Base-by-base conservation (phyloP, 2,329 filamentous ascomycete species). In the Monosporascus sp. region DNA sequence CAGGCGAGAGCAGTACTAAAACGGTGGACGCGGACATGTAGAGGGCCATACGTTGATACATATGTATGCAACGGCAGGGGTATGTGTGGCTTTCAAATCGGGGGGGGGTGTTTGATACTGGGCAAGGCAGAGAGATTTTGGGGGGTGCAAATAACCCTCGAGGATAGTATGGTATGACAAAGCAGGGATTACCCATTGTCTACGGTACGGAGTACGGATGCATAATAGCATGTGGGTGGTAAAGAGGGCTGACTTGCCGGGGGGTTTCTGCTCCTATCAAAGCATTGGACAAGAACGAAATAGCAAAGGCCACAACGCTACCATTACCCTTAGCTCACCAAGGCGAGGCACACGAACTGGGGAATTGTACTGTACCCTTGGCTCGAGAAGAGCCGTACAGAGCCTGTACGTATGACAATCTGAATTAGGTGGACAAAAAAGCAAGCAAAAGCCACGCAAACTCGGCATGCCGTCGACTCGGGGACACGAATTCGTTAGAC, bases 11-110 rank as follows among this genome's bases (percentile, higher is more conserved):
- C 58, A 62, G 58, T 57, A 55, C 61, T 57, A 60, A 61, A 63
- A 31, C 56, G 60, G 57, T 60, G 59, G 61, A 58, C 58, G 59
- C 58, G 63, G 64, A 60, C 62, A 64, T 67, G 64, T 66, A 64
- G 66, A 67, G 64, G 66, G 57, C 60, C 54, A 60, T 67, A 65
- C 63, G 59, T 60, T 62, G 62, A 60, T 72, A 70, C 68, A 70
- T 71, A 70, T 70, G 67, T 66, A 70, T 70, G 65, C 70, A 69
- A 60, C 57, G 65, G 62, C 68, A 71, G 63, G 70, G 71, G 51
- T 57, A 57, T 62, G 57, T 57, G 60, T 60, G 63, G 61, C 57
- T 64, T 56, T 56, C 60, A 65, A 62, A 60, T 60, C 62, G 60
- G 63, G 62, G 60, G 58, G 54, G 59, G 60, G 59, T n/a, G n/a